Base-by-base conservation (phyloP, 208 protist species). In the Borovskyia barvae region DNA sequence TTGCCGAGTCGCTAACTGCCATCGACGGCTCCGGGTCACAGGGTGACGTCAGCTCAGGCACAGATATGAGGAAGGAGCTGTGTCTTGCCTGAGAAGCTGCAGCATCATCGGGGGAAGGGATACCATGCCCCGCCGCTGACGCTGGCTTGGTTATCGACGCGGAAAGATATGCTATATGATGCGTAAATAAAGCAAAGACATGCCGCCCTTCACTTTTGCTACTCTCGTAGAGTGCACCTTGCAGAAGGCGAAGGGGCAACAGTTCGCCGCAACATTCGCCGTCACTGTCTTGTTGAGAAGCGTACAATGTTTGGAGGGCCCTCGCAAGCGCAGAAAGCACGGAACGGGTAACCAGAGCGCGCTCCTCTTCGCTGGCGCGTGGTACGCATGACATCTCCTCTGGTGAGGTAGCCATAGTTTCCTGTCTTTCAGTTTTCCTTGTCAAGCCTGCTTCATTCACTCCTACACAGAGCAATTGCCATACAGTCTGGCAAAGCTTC, bases 231-330 rank as follows among this genome's bases (percentile, higher is more conserved):
- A 71, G 28, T 24, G 37, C 64, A 2, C 55, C 40, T 42, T 71
- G 64, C 40, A 64, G 24, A 26, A 56, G 62, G 48, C 64, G 64
- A 28, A 71, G 41, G 7, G 55, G 64, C 47, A 71, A 49, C 32
- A 71, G 49, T 49, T 71, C 64, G 19, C 53, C 54, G 0, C 25
- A 41, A 19, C 17, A 33, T 17, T 28, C 49, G 14, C 36, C 30
- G 40, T 20, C 29, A 40, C 51, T 24, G 0, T 8, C 14, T 11
- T 28, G 46, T 39, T 40, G 25, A 28, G 15, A 12, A n/a, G 25
- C 52, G 15, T 39, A 19, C 2, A 70, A 40, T 9, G 12, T 42
- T 35, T 49, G 39, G 19, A 71, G 58, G 2, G 64, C 55, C n/a
- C 39, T 32, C 2, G 30, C 55, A 32, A 71, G n/a, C 2, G 55